Evolutionary conservation across 495 filamentous ascomycete genomes (phyloP), one percentile per base, ranked within the genome.

Genomic region (Aspergillus egyptiacus): DNA sequence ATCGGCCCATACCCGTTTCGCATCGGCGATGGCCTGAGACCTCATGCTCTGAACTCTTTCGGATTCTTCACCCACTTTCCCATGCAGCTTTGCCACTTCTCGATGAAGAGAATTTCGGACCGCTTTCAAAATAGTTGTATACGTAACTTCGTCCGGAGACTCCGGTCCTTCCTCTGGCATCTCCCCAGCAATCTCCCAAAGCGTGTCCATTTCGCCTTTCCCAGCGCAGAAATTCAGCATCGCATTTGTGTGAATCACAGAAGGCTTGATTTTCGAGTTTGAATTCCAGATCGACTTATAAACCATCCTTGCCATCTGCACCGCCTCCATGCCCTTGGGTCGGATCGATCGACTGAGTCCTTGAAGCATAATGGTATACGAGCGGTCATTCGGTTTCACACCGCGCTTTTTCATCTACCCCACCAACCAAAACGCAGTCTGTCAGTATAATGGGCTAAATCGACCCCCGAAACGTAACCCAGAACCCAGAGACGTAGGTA

Each of bases 391-490:
- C 0, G 93, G 93, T 20, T 67, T 67, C 48, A 86, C 81, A 25
- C 72, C 82, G 14, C 88, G 76, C 68, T 96, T 97, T 68, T 97
- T 98, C 93, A 98, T 98, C 85, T 94, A 47, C 19, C 48, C 32
- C 37, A 13, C 30, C 15, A 20, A 11, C 11, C 9, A 36, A 37
- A 48, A 43, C 38, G 22, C 22, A 14, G 8, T 24, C 14, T 48
- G 51, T 58, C 27, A 61, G 49, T 19, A 31, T n/a, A n/a, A n/a
- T n/a, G n/a, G n/a, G n/a, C n/a, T n/a, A n/a, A n/a, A 22, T 27
- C 24, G 3, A 6, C 20, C 30, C 10, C 54, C 27, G 11, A 27
- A 41, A 5, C 14, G 10, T 41, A 51, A 8, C 44, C 3, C 18
- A 34, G 31, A 9, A 45, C 9, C 13, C 31, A 48, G 17, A 6